Evolutionary conservation across 257 asterid genomes (phyloP), one percentile per base, ranked within the genome.

Genomic region (Fraxinus cuspidata): DNA sequence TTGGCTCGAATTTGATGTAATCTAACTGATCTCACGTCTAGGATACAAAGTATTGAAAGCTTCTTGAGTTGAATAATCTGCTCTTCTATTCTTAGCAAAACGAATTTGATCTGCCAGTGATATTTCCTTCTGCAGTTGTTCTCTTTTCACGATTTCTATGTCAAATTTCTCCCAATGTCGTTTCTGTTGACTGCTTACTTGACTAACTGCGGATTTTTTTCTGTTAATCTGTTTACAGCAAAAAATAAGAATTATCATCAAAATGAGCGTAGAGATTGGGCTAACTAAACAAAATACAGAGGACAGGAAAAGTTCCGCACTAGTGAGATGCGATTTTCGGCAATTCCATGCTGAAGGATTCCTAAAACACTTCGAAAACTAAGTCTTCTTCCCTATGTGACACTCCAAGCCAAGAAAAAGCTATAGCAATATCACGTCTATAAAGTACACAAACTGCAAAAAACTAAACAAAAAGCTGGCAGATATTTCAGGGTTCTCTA

Each of bases 91-190:
- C 85, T 93, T 95, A 47, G 97, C 98, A 66, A 75, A 70, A 67
- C 85, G 91, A 74, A 95, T 93, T 87, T 93, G 96, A 81, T 95
- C 97, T n/a, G 91, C 96, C 8, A 93, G 90, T 13, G 96, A 82
- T 65, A 83, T 78, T 75, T 83, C 86, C 74, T 88, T 84, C 42
- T 73, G 87, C 78, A 73, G 32, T 21, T 79, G 84, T 68, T 85
- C 87, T 37, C 75, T 77, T 78, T 85, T 86, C 40, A 73, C 85
- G 8, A 83, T 63, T 31, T 85, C 82, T 47, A 86, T 5, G 78
- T 93, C 94, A 44, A 95, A 73, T 63, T 86, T 89, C 79, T 89
- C 94, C 98, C 97, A 95, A 31, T 86, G 75, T 76, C 89, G 87
- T 53, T 53, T 74, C 42, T 80, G 79, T 67, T 88, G 91, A 74